Evolutionary conservation across 139 green algal species (phyloP).

Genomic region (Volvox africanus): DNA sequence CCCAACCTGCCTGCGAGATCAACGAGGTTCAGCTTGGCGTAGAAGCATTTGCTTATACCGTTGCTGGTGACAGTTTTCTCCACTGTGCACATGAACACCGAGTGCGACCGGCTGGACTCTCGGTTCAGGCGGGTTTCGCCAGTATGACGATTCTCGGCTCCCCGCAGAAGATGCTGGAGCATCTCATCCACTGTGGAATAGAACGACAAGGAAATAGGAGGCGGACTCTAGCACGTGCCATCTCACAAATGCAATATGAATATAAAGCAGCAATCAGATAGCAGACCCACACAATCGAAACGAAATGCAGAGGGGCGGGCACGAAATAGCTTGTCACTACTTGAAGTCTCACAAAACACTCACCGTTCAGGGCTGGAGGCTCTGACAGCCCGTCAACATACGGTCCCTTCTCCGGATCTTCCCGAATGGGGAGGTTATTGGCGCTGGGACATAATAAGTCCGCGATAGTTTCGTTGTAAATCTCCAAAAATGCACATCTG

Average conservation of each 20-base stretch:
- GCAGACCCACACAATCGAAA: too few species aligned
- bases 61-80: slow-evolving; percentile 57
- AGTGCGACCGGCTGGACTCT: slow-evolving; percentile 90
- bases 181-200: slow-evolving; percentile 80
- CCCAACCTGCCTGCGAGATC: slow-evolving; percentile 87
- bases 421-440: slow-evolving; percentile 75
- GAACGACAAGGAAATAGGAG: too few species aligned
- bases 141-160: slow-evolving; percentile 78
- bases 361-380: slow-evolving; percentile 80
- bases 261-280: too few species aligned
- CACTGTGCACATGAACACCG: slow-evolving; percentile 86
- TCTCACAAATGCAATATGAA: too few species aligned
- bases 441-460: slow-evolving; percentile 81
- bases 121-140: slow-evolving; percentile 92
- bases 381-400: slow-evolving; percentile 90
- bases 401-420: slow-evolving; percentile 82
- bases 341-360: not conserved
- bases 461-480: slow-evolving; percentile 97
- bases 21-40: slow-evolving; percentile 92
- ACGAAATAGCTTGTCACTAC: too few species aligned
- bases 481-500: slow-evolving; percentile 83
- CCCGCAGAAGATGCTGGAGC: slow-evolving; percentile 76
- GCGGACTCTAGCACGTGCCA: too few species aligned
- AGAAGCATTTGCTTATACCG: slow-evolving; percentile 75
- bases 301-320: too few species aligned